phyloP scores from a whole-genome alignment of 1,284 basidiomycete genomes.

The Boletus holoroseus region DNA sequence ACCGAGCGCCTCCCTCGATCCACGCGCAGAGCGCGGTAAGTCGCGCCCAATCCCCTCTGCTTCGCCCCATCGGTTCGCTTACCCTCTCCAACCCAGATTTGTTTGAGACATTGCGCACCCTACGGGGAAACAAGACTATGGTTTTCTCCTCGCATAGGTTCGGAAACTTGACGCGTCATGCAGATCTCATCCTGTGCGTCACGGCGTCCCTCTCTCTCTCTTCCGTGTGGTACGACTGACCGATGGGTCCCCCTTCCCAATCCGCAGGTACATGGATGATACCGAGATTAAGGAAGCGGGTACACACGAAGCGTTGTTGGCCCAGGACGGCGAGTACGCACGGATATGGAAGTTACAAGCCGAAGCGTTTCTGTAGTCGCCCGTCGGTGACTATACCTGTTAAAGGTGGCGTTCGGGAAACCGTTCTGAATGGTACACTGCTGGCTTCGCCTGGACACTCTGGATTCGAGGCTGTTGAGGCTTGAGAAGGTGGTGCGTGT shows the following conservation, averaged over 20 bases:
- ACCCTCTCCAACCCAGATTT: constrained; percentile 43
- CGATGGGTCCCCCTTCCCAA: neutral
- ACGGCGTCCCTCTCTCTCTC: neutral
- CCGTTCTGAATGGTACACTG: too few relatives aligned
- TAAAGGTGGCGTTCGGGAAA: too few relatives aligned
- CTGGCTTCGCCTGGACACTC: too few relatives aligned
- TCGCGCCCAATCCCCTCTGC: neutral
- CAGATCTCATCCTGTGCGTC: constrained; percentile 55
- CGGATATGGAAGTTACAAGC: constrained; percentile 62
- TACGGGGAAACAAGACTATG: constrained; percentile 67
- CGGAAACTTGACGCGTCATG: constrained; percentile 59
- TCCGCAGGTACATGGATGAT: constrained; percentile 58
- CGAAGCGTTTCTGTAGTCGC: constrained; percentile 42
- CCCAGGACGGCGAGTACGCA: constrained; percentile 51
- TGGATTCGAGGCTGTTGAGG: too few relatives aligned
- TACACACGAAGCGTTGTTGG: constrained; percentile 52
- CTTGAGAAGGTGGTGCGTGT: too few relatives aligned
- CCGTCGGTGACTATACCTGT: neutral
- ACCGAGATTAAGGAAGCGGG: constrained; percentile 47
- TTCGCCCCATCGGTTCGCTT: neutral
- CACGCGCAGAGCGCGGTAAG: constrained; percentile 57
- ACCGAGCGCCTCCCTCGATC: constrained; percentile 69
- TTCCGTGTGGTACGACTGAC: neutral
- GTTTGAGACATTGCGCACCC: constrained; percentile 52
- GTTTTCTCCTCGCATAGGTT: constrained; percentile 68